phyloP scores from a whole-genome alignment of 2,329 filamentous ascomycete species.

The Saccharata proteae region DNA sequence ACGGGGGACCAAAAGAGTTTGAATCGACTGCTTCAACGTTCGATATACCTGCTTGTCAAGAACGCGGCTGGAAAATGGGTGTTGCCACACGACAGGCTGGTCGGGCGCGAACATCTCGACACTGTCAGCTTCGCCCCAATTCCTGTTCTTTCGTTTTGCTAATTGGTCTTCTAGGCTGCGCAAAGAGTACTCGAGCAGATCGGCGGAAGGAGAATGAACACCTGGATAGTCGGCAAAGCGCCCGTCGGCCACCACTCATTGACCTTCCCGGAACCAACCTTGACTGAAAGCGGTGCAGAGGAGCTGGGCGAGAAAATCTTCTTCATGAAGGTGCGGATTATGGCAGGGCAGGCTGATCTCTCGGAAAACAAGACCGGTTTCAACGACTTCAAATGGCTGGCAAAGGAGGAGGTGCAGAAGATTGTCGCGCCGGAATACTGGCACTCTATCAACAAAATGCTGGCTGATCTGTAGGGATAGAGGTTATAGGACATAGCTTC shows the following conservation, averaged over 20 bases:
- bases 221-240: constrained; percentile 86
- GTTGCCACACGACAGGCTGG: constrained; percentile 64
- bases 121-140: constrained; percentile 50
- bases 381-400: constrained; percentile 82
- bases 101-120: constrained; percentile 64
- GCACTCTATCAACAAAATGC: constrained; percentile 66
- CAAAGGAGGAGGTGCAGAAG: constrained; percentile 71
- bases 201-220: constrained; percentile 94
- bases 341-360: constrained; percentile 88
- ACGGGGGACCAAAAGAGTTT: constrained; percentile 64
- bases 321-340: constrained; percentile 91
- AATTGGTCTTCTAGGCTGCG: constrained; percentile 57
- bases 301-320: constrained; percentile 71
- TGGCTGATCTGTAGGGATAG: constrained; percentile 59
- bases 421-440: constrained; percentile 59
- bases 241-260: constrained; percentile 70
- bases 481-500: no score
- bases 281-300: constrained; percentile 19
- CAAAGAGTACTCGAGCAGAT: constrained; percentile 64
- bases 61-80: constrained; percentile 60
- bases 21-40: constrained; percentile 67
- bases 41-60: constrained; percentile 79
- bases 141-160: neutral
- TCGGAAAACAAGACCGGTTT: constrained; percentile 58
- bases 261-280: constrained; percentile 33